Evolutionary conservation across 352 stramenopile species (phyloP).

Genomic region (Phytophthora capsici): DNA sequence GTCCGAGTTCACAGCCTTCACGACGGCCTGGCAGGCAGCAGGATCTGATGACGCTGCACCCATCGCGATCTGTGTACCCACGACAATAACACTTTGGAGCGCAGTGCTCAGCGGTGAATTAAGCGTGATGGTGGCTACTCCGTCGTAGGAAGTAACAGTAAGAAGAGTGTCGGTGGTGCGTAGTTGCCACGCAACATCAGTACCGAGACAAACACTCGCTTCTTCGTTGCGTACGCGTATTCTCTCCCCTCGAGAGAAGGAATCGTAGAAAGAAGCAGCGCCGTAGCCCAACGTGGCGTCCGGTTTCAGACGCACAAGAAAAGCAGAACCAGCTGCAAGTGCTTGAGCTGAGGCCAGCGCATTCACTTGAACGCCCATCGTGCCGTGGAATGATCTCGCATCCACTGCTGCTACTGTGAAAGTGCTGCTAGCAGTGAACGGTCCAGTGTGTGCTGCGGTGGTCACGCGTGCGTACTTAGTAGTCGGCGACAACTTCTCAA

Average conservation of each 20-base stretch:
- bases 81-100: constrained; percentile 40
- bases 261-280: constrained; percentile 32
- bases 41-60: constrained; percentile 27
- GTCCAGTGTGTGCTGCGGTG: constrained; percentile 68
- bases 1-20: constrained; percentile 22
- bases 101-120: constrained; percentile 34
- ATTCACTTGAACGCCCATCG: constrained; percentile 52
- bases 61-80: constrained; percentile 50
- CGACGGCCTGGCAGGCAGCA: constrained; percentile 27
- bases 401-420: constrained; percentile 72
- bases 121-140: constrained; percentile 44
- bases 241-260: constrained; percentile 70
- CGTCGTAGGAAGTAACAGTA: constrained; percentile 40
- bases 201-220: constrained; percentile 73
- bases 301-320: constrained; percentile 58
- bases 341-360: constrained; percentile 50
- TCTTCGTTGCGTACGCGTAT: constrained; percentile 65
- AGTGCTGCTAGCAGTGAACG: constrained; percentile 62
- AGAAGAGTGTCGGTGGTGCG: constrained; percentile 37
- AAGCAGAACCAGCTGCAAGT: constrained; percentile 37
- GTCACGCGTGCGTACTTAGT: constrained; percentile 70
- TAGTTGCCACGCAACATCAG: constrained; percentile 56
- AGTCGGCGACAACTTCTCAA: constrained; percentile 36
- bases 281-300: constrained; percentile 47
- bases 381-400: constrained; percentile 51